Evolutionary conservation across 306 rosid genomes (phyloP), one percentile per base, ranked within the genome.

Genomic region (Geum urbanum): DNA sequence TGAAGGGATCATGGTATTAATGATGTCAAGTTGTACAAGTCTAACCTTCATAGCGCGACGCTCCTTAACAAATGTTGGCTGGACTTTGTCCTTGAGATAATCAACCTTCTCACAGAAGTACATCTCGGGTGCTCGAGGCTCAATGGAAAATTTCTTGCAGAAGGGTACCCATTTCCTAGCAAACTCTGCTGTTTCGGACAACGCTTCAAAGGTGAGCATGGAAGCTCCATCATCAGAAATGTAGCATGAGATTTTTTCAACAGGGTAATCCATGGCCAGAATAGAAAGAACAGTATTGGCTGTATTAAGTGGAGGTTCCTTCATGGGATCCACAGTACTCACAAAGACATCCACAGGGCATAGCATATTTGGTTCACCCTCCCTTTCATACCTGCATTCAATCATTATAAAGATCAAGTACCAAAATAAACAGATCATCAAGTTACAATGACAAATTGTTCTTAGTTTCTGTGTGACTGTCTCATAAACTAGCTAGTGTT

Each of bases 191-290:
- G 98, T 92, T 80, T 84, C 95, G 9, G 96, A 92, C 50, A 92
- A 59, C 48, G 95, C 82, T 79, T 92, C 96, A 65, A 89, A 92
- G 51, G 96, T 92, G 56, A 89, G 88, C 96, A 92, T 89, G 49
- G 98, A 92, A 80, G 98, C 91, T 65, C 98, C 98, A 74, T 92
- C 98, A 69, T 92, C 98, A 65, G 98, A 92, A 59, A 92, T 81
- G 72, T 92, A 92, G 83, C 96, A 92, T 6, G 98, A 92, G 77
- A 89, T 79, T 79, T 92, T 92, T 51, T 87, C 96, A 57, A 92
- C 85, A 4, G 98, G 96, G 60, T 92, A 92, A 72, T 92, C 98
- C 92, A 92, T 78, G 63, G 98, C 88, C 83, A 92, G 79, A 74
- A 92, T 92, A 6, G 96, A 92, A 63, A 92, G 92, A 66, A 92